These are phyloP conservation scores for Pseudevernia furfuracea DNA, from an alignment of 495 filamentous ascomycete species.

Conservation along the genomic window DNA sequence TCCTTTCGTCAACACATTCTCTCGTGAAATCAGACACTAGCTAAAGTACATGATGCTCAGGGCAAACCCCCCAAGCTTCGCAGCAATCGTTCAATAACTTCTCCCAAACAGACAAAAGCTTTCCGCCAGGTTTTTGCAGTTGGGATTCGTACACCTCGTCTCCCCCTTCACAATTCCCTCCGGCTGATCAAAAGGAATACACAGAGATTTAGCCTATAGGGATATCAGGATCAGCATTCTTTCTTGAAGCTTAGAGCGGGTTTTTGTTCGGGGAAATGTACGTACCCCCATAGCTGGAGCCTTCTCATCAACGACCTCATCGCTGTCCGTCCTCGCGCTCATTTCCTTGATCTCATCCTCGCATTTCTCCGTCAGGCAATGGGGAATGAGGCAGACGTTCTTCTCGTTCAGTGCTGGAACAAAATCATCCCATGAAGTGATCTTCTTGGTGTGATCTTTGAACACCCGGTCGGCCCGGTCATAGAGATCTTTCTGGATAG, in stretches of 20 bases:
- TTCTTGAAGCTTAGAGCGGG: not conserved
- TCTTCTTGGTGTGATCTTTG: constrained; percentile 64
- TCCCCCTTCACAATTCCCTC: constrained; percentile 66
- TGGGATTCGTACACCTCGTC: constrained; percentile 83
- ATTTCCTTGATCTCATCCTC: constrained; percentile 91
- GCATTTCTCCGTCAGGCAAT: constrained; percentile 73
- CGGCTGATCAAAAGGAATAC: constrained; percentile 96
- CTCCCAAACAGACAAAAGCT: constrained; percentile 85
- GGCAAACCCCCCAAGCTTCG: not conserved
- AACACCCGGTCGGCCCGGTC: constrained; percentile 70
- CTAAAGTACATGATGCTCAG: not conserved
- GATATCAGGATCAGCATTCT: not conserved
- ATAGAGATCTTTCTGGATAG: constrained; percentile 82
- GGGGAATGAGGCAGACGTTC: constrained; percentile 83
- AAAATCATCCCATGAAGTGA: constrained; percentile 86
- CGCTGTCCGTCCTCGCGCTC: constrained; percentile 63
- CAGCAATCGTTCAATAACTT: constrained; percentile 17
- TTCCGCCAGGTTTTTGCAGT: constrained; percentile 65
- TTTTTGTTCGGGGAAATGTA: not conserved
- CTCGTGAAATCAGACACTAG: not conserved
- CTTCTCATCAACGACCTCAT: constrained; percentile 61
- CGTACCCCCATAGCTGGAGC: constrained; percentile 78
- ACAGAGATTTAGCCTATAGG: constrained; percentile 71
- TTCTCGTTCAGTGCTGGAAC: constrained; percentile 78
- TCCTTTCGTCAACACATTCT: not conserved